Percentiles rank a stretch among this genome's conserved stretches.
phyloP scores from a whole-genome alignment of 306 rosid genomes.

The Castanea sativa region DNA sequence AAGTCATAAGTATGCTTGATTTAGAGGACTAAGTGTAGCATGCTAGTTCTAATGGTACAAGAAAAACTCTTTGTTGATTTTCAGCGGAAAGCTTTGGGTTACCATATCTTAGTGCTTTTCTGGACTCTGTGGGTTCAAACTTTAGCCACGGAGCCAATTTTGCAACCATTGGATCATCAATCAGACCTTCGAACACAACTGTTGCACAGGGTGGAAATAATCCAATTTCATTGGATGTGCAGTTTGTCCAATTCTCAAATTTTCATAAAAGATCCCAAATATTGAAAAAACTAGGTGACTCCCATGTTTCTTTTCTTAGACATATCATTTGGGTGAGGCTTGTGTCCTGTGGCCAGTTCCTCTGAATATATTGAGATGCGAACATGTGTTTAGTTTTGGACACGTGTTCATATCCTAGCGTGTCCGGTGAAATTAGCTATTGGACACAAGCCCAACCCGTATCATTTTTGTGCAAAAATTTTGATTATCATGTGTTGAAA shows the following conservation, averaged over 20 bases:
- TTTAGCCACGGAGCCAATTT: constrained; percentile 74
- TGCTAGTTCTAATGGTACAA: too few species aligned
- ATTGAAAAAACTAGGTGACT: constrained; percentile 42
- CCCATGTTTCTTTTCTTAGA: too few species aligned
- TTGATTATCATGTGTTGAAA: not conserved
- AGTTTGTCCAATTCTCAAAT: constrained; percentile 57
- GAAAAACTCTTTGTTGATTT: not conserved
- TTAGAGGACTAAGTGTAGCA: too few species aligned
- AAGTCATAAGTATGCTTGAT: too few species aligned
- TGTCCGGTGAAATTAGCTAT: too few species aligned
- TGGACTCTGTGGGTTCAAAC: constrained; percentile 71
- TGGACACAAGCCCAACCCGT: too few species aligned
- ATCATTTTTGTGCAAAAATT: not conserved
- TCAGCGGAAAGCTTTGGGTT: constrained; percentile 50
- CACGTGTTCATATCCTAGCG: too few species aligned
- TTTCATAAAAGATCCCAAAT: constrained; percentile 51
- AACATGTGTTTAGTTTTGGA: too few species aligned
- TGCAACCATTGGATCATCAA: constrained; percentile 81
- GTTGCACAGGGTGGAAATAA: constrained; percentile 56
- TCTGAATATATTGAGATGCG: too few species aligned
- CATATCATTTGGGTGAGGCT: too few species aligned
- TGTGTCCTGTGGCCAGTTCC: too few species aligned
- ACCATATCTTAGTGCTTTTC: constrained; percentile 60
- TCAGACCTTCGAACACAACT: constrained; percentile 65
- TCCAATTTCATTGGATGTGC: constrained; percentile 73